Percentiles rank a stretch among this genome's conserved stretches.
phyloP scores from a whole-genome alignment of 768 basidiomycete genomes.

The Crucibulum laeve region DNA sequence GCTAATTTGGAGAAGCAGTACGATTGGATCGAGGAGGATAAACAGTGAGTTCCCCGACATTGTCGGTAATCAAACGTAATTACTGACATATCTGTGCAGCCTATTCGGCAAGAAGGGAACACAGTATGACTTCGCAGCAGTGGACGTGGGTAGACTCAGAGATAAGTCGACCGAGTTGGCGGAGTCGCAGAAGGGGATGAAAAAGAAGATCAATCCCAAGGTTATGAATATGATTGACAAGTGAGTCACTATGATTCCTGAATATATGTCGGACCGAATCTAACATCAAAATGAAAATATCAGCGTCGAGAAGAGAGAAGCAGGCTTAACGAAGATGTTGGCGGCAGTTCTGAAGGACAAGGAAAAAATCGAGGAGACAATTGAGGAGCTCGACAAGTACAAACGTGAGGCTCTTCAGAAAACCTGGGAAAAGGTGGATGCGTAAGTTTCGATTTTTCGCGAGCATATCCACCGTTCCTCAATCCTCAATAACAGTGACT shows the following conservation, averaged over 20 bases:
- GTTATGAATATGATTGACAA: slow-evolving; percentile 95
- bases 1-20: slow-evolving; percentile 74
- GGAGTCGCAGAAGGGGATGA: slow-evolving; percentile 77
- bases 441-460: slow-evolving; percentile 44
- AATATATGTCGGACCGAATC: not conserved
- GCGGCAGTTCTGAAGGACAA: slow-evolving; percentile 87
- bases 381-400: slow-evolving; percentile 88
- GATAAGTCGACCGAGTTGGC: slow-evolving; percentile 73
- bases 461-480: not conserved
- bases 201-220: slow-evolving; percentile 94
- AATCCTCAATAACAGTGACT: slow-evolving; percentile 60
- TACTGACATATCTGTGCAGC: slow-evolving; percentile 32
- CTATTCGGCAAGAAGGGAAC: slow-evolving; percentile 80
- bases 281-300: not conserved
- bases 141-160: slow-evolving; percentile 56
- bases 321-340: slow-evolving; percentile 84
- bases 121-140: slow-evolving; percentile 72
- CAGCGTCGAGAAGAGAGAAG: slow-evolving; percentile 93
- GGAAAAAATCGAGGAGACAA: slow-evolving; percentile 91
- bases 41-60: slow-evolving; percentile 53
- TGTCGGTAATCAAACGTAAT: not conserved
- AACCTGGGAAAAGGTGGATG: slow-evolving; percentile 95
- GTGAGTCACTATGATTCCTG: slow-evolving; percentile 37
- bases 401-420: slow-evolving; percentile 91
- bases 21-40: slow-evolving; percentile 87